phyloP scores from a whole-genome alignment of 75 land plant species.

The Pinus tabuliformis region DNA sequence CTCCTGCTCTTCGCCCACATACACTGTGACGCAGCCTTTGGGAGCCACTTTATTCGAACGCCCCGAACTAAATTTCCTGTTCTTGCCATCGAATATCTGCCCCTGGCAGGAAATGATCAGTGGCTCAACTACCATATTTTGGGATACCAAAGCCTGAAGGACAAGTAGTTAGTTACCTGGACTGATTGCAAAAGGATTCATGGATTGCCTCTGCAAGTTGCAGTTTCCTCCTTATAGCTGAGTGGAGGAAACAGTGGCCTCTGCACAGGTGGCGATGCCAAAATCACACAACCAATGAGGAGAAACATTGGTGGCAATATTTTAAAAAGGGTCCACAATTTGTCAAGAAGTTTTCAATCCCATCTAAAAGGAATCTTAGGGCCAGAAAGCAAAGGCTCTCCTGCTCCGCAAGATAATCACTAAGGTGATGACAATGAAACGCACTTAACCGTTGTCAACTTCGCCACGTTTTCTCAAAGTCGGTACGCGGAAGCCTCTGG shows the following conservation, averaged over 20 bases:
- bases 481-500: too few relatives aligned
- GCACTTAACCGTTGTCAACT: too few relatives aligned
- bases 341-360: not conserved
- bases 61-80: not conserved
- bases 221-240: not conserved
- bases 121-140: not conserved
- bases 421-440: too few relatives aligned
- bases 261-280: not conserved
- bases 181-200: not conserved
- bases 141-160: not conserved
- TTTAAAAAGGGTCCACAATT: not conserved
- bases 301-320: not conserved
- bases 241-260: not conserved
- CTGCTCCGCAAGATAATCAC: too few relatives aligned
- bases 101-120: not conserved
- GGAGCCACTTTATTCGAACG: slow-evolving; percentile 2
- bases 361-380: not conserved
- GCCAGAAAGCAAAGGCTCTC: too few relatives aligned
- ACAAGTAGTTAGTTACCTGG: too few relatives aligned
- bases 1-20: slow-evolving; percentile 10
- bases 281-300: not conserved
- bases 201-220: not conserved
- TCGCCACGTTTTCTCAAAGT: too few relatives aligned
- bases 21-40: slow-evolving; percentile 10
- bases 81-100: not conserved